Base-by-base conservation (phyloP, 2,329 filamentous ascomycete genomes). In the Cephalotrichum gorgonifer region DNA sequence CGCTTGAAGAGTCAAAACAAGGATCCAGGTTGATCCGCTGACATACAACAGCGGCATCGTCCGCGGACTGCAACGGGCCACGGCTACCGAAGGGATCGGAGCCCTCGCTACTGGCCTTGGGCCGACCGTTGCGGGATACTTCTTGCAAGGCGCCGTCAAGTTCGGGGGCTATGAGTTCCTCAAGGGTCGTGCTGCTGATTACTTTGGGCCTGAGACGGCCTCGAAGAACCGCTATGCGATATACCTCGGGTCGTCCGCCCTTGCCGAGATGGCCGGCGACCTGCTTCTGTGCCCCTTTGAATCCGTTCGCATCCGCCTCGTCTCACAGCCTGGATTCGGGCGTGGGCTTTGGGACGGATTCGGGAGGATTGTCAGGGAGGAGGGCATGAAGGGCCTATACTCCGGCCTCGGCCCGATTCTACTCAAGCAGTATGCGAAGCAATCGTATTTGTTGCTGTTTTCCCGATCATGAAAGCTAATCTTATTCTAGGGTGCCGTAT, bases 1-100 rank as follows among this genome's bases (percentile, higher is more conserved):
- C n/a, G n/a, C n/a, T n/a, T n/a, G n/a, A n/a, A 94, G 88, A 73
- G 86, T 95, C 79, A 95, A 95, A 83, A 95, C 88, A 62, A 83
- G 87, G 72, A 94, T 94, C 70, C 88, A 95, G 78, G 86, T 94
- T 68, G 88, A 94, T 72, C 88, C 88, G 58, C 75, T 67, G 60
- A 91, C 85, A 70, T 94, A 93, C 79, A 94, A 94, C 83, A 79
- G 76, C 62, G 88, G 88, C 65, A 75, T 94, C 69, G 78, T 94
- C 68, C 72, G 78, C 61, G n/a, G n/a, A n/a, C n/a, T n/a, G n/a
- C n/a, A n/a, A n/a, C n/a, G n/a, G n/a, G n/a, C n/a, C n/a, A n/a
- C n/a, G n/a, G n/a, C n/a, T n/a, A 86, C 81, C 58, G 88, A 94
- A 76, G 88, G 88, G 73, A 84, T 85, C 64, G 85, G 83, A 68